Base-by-base conservation (phyloP, 768 basidiomycete genomes). In the Chlorophyllum brunneum region DNA sequence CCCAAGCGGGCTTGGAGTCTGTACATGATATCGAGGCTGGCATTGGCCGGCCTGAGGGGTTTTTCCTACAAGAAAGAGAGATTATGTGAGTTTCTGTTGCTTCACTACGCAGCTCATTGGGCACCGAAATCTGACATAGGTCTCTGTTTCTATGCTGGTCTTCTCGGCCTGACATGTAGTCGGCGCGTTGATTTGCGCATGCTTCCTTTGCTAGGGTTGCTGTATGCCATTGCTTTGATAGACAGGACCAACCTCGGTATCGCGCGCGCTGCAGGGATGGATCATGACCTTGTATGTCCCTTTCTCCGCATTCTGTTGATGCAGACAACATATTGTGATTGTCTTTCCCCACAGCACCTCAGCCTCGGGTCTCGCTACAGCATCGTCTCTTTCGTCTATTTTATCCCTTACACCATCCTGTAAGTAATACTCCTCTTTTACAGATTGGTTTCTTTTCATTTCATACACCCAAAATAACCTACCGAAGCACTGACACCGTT, bases 401-500 rank as follows among this genome's bases (percentile, higher is more conserved):
- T 78, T 58, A 55, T 76, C 11, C 77, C 77, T n/a, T 76, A 75
- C 56, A 73, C 74, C 44, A 45, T 77, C 20, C 63, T 76, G 77
- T 77, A 48, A 52, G 75, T 65, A 22, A 15, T 43, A n/a, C 2
- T 22, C 29, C 13, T 5, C 18, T n/a, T n/a, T n/a, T n/a, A n/a
- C n/a, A n/a, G n/a, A n/a, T n/a, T n/a, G n/a, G n/a, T n/a, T n/a
- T n/a, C n/a, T n/a, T n/a, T n/a, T n/a, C n/a, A n/a, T n/a, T n/a
- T n/a, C n/a, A n/a, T n/a, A n/a, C n/a, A n/a, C n/a, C n/a, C n/a
- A n/a, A n/a, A n/a, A n/a, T n/a, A n/a, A n/a, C 16, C 55, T 56
- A 34, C 26, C 31, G 44, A 3, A 31, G 15, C 33, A n/a, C 40
- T 54, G 41, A 30, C 36, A 37, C 18, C 36, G n/a, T n/a, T 42